Evolutionary conservation across 2,329 filamentous ascomycete genomes (phyloP).

Genomic region (Endothia cerciana): DNA sequence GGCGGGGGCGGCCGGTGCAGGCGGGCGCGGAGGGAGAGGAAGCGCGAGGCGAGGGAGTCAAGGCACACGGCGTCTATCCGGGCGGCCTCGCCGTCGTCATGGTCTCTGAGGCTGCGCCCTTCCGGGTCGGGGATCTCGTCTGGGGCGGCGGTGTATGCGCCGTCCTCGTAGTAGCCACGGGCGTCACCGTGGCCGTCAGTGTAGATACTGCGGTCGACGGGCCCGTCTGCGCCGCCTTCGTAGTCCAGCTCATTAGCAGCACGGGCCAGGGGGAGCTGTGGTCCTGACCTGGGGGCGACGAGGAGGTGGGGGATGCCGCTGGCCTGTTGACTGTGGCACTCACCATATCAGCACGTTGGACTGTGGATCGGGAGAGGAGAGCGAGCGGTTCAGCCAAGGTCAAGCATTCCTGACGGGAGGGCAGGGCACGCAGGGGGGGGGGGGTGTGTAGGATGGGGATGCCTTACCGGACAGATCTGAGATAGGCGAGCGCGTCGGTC

Average conservation of each 20-base stretch:
- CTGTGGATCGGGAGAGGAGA: slow-evolving; percentile 5
- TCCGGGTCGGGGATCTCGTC: not conserved
- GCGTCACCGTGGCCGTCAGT: slow-evolving; percentile 54
- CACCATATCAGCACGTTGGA: slow-evolving; percentile 53
- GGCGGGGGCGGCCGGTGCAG: slow-evolving; percentile 61
- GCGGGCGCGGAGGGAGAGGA: slow-evolving; percentile 63
- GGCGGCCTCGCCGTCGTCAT: slow-evolving; percentile 36
- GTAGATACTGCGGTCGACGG: slow-evolving; percentile 51
- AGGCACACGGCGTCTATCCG: slow-evolving; percentile 70
- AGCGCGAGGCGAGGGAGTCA: slow-evolving; percentile 65
- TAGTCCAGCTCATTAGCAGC: slow-evolving; percentile 36
- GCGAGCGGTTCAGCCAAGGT: slow-evolving; percentile 26
- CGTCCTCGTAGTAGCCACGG: slow-evolving; percentile 74
- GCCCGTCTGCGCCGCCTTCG: slow-evolving; percentile 37
- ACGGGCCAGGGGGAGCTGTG: slow-evolving; percentile 50
- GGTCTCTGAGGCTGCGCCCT: slow-evolving; percentile 37
- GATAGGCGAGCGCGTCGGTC: slow-evolving; percentile 69
- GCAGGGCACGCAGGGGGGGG: slow-evolving; percentile 34
- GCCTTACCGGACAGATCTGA: slow-evolving; percentile 71
- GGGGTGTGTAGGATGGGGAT: too few relatives aligned
- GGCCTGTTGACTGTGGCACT: slow-evolving; percentile 72
- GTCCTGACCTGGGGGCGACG: slow-evolving; percentile 62
- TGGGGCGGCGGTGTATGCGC: slow-evolving; percentile 72
- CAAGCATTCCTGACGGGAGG: slow-evolving; percentile 29
- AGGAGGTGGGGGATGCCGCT: slow-evolving; percentile 72